Percentiles rank a stretch among this genome's conserved stretches.
phyloP scores from a whole-genome alignment of 176 grass and related monocot genomes.

The Rhynchospora breviuscula region DNA sequence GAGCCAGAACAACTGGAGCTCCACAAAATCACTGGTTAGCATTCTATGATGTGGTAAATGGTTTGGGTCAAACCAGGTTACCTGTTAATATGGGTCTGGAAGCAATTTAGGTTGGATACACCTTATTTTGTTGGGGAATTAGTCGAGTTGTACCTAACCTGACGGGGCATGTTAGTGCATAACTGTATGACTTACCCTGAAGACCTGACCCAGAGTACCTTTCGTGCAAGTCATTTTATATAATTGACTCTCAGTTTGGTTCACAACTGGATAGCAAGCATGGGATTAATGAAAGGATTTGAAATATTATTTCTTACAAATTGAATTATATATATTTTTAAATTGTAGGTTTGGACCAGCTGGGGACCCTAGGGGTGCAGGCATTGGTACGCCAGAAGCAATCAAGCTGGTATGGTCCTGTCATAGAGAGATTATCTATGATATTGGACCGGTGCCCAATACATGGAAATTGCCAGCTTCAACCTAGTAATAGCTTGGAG shows the following conservation, averaged over 20 bases:
- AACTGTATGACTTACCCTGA: not conserved
- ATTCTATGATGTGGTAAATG: not conserved
- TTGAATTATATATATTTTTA: not conserved
- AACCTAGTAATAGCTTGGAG: conserved; percentile 31
- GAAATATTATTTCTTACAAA: not conserved
- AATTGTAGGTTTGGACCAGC: conserved; percentile 85
- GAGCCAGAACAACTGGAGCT: conserved; percentile 95
- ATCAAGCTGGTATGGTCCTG: conserved; percentile 97
- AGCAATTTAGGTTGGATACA: not conserved
- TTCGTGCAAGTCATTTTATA: not conserved
- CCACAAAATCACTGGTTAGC: conserved; percentile 96
- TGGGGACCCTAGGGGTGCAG: conserved; percentile 84
- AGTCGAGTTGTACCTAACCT: not conserved
- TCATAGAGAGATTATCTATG: conserved; percentile 94
- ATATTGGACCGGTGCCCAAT: conserved; percentile 53
- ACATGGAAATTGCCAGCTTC: conserved; percentile 59
- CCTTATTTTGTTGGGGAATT: not conserved
- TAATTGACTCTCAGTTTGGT: not conserved
- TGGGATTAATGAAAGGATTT: not conserved
- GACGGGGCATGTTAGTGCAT: not conserved
- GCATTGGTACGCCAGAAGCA: conserved; percentile 90
- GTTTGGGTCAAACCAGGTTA: not conserved
- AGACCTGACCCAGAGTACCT: too few species aligned
- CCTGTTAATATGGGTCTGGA: not conserved
- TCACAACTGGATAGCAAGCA: not conserved